phyloP scores from a whole-genome alignment of 2,329 filamentous ascomycete species.

The Phialophora chinensis region DNA sequence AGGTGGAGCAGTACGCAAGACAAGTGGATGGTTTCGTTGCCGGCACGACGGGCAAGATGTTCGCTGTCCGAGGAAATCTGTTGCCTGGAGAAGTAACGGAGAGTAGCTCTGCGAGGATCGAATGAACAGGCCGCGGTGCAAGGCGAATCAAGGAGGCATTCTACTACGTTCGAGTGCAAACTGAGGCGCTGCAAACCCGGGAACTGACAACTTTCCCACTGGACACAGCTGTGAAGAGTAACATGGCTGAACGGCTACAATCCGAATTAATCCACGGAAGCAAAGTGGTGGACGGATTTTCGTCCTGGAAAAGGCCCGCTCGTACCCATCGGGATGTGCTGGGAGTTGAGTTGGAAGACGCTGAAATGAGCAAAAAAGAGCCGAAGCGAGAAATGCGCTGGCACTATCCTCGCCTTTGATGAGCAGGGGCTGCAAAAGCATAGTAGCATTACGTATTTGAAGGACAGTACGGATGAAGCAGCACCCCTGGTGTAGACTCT shows the following conservation, averaged over 20 bases:
- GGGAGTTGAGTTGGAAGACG: background rate
- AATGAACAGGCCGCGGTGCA: background rate
- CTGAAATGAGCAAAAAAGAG: background rate
- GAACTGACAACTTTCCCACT: background rate
- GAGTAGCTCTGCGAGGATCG: constrained; percentile 10
- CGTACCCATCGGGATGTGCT: background rate
- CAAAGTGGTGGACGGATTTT: background rate
- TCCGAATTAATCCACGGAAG: background rate
- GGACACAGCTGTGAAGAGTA: background rate
- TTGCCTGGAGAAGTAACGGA: constrained; percentile 56
- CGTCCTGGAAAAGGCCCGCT: background rate
- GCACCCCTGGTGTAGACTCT: background rate
- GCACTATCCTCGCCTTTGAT: background rate
- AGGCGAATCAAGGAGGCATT: background rate
- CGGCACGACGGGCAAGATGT: constrained; percentile 94
- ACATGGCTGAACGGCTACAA: background rate
- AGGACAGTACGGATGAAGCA: background rate
- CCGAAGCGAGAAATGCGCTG: background rate
- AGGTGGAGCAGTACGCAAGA: constrained; percentile 97
- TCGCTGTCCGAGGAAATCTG: constrained; percentile 79
- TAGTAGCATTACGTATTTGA: background rate
- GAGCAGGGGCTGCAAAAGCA: background rate
- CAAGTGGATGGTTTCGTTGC: constrained; percentile 97
- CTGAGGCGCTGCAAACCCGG: background rate
- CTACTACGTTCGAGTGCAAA: background rate